Evolutionary conservation across 176 grass and related monocot species (phyloP).

Genomic region (Raddia distichophylla): DNA sequence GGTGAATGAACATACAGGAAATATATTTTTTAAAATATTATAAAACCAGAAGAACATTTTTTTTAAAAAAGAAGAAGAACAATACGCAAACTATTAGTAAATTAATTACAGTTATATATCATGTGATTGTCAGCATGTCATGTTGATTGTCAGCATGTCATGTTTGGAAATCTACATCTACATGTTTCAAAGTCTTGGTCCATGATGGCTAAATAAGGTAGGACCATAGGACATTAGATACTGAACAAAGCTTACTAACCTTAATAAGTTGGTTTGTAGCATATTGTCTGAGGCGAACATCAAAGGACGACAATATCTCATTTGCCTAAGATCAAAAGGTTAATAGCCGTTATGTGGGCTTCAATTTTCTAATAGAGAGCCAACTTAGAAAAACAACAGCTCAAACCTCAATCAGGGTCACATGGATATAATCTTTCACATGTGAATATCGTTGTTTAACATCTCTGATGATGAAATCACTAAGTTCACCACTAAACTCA

Average conservation of each 20-base stretch:
- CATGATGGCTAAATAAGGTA: slow-evolving; percentile 20
- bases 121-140: slow-evolving; percentile 16
- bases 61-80: not conserved
- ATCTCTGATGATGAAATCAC: slow-evolving; percentile 94
- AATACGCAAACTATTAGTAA: not conserved
- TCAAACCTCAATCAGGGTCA: slow-evolving; percentile 94
- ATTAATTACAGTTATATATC: slow-evolving; percentile 5
- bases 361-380: not conserved
- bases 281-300: slow-evolving; percentile 94
- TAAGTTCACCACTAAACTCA: slow-evolving; percentile 99
- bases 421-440: slow-evolving; percentile 91
- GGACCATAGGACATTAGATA: not conserved
- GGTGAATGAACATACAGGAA: slow-evolving; percentile 25
- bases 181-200: not conserved
- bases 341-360: not conserved
- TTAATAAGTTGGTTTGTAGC: slow-evolving; percentile 85
- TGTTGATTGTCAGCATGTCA: slow-evolving; percentile 9
- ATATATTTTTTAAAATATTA: slow-evolving; percentile 14
- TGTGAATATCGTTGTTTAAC: slow-evolving; percentile 90
- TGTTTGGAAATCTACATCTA: not conserved
- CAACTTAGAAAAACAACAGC: slow-evolving; percentile 31
- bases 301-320: slow-evolving; percentile 95
- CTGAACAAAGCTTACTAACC: slow-evolving; percentile 43
- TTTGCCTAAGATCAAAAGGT: slow-evolving; percentile 71
- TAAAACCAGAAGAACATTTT: slow-evolving; percentile 9